These are phyloP conservation scores for Moricandia arvensis DNA, from an alignment of 345 rosid species.

Conservation along the genomic window DNA sequence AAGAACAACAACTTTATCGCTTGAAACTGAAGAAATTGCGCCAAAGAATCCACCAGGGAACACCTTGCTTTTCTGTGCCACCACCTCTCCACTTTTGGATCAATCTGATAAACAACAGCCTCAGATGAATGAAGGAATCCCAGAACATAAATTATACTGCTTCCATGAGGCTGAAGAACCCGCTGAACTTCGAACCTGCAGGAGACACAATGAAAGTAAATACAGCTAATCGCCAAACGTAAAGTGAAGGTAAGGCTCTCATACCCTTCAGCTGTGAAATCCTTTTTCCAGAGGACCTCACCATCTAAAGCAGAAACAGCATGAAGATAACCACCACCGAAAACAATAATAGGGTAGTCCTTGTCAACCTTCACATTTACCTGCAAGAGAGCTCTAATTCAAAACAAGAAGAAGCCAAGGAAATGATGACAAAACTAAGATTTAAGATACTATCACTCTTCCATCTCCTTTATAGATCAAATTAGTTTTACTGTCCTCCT, in stretches of 20 bases:
- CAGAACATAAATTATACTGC: constrained; percentile 52
- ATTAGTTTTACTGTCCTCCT: too few relatives aligned
- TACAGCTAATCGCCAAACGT: too few relatives aligned
- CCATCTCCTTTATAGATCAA: too few relatives aligned
- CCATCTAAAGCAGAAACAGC: constrained; percentile 88
- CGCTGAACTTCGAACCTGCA: constrained; percentile 80
- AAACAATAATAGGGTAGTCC: constrained; percentile 61
- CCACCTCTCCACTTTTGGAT: constrained; percentile 66
- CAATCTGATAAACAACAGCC: constrained; percentile 61
- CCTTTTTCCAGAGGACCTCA: constrained; percentile 83
- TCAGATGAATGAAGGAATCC: constrained; percentile 67
- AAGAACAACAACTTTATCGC: constrained; percentile 57
- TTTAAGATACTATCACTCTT: too few relatives aligned
- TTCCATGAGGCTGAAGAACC: constrained; percentile 56
- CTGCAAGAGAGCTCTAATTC: constrained; percentile 44
- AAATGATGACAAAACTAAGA: neutral
- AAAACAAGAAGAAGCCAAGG: constrained; percentile 16
- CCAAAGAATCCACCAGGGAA: constrained; percentile 76
- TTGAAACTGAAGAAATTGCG: constrained; percentile 60
- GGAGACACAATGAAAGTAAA: constrained; percentile 2
- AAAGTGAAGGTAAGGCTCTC: constrained; percentile 29
- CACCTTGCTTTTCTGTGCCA: constrained; percentile 54
- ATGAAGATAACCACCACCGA: constrained; percentile 68
- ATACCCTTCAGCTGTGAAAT: constrained; percentile 76
- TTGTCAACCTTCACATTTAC: constrained; percentile 59